Conservation (phyloP, 2,329 filamentous ascomycete species). For the Penicillium sp. region DNA sequence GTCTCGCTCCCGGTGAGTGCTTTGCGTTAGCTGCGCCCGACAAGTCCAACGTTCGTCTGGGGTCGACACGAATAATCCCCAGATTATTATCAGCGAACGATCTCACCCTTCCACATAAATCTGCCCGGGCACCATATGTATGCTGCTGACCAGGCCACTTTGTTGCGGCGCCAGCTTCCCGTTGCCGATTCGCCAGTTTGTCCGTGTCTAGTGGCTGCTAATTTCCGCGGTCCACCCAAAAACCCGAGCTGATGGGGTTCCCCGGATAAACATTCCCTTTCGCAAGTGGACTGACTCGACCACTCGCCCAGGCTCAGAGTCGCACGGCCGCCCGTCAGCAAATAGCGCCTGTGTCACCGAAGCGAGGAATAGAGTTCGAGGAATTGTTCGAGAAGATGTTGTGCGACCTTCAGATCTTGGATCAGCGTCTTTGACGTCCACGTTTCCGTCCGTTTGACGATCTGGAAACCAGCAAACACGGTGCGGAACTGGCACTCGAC, state of each 20-base stretch:
- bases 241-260: neutral
- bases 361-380: neutral
- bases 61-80: neutral
- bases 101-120: neutral
- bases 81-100: neutral
- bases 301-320: neutral
- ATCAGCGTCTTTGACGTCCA: neutral
- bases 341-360: neutral
- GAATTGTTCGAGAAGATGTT: neutral
- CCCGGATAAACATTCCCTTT: neutral
- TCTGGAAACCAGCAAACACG: neutral
- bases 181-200: neutral
- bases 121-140: neutral
- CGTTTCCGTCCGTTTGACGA: neutral
- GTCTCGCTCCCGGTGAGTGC: neutral
- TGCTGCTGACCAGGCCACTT: neutral
- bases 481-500: neutral
- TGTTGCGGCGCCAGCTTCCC: no score
- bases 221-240: neutral
- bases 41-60: neutral
- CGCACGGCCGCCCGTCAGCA: neutral
- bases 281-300: neutral
- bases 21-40: neutral
- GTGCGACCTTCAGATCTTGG: neutral
- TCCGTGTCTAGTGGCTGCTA: neutral